phyloP scores from a whole-genome alignment of 208 protist genomes.

The Strigomonas culicis region DNA sequence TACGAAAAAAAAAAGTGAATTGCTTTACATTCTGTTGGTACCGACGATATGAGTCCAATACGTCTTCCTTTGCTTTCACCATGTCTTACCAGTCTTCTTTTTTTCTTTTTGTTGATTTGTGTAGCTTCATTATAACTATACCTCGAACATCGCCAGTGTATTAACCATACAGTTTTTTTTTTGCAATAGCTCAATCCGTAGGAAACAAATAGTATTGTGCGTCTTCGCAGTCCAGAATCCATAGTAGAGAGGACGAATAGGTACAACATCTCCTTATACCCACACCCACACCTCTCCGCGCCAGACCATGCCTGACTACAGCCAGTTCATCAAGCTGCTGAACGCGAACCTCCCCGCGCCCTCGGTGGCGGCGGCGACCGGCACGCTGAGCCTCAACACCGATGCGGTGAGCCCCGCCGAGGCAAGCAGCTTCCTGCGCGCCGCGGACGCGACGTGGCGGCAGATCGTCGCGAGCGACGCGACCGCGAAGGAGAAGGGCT shows the following conservation, averaged over 20 bases:
- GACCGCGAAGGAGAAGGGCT: slow-evolving; percentile 31
- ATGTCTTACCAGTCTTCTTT: neutral
- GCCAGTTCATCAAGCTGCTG: slow-evolving; percentile 77
- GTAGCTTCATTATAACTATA: neutral
- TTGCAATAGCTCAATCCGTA: too few relatives aligned
- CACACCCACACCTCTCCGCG: too few relatives aligned
- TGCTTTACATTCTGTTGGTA: too few relatives aligned
- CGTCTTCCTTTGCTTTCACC: neutral
- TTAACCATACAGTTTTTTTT: too few relatives aligned
- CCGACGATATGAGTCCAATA: too few relatives aligned
- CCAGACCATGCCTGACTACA: slow-evolving; percentile 76
- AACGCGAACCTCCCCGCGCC: slow-evolving; percentile 56
- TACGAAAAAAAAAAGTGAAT: too few relatives aligned
- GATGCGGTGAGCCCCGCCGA: slow-evolving; percentile 12
- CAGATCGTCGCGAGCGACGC: slow-evolving; percentile 51
- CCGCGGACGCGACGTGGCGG: slow-evolving; percentile 69
- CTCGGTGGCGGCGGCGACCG: slow-evolving; percentile 15
- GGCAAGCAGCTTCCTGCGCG: slow-evolving; percentile 32
- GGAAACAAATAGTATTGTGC: too few relatives aligned
- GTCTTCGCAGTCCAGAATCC: too few relatives aligned
- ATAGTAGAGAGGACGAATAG: too few relatives aligned
- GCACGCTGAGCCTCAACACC: slow-evolving; percentile 11
- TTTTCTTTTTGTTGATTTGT: slow-evolving; percentile 4
- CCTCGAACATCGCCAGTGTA: too few relatives aligned
- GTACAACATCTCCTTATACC: too few relatives aligned